Evolutionary conservation across 176 grass and related monocot genomes (phyloP).

Genomic region (Phragmites australis): DNA sequence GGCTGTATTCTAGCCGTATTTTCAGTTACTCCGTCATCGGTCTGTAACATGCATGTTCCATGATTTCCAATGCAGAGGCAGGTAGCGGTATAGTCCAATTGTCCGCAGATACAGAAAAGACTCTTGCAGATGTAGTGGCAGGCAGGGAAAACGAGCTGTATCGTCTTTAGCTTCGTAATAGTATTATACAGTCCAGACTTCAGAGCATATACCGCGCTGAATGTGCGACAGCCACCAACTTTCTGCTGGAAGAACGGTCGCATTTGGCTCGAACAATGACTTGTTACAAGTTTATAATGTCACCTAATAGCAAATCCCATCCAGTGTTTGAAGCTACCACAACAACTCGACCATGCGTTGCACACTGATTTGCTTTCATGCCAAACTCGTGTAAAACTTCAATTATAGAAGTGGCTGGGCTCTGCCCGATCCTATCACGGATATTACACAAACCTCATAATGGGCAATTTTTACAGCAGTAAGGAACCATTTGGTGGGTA

Average conservation of each 20-base stretch:
- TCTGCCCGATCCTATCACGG: neutral
- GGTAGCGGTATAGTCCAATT: neutral
- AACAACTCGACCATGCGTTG: neutral
- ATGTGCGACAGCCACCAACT: neutral
- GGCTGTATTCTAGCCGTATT: slow-evolving; percentile 3
- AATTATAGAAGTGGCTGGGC: neutral
- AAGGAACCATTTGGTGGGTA: neutral
- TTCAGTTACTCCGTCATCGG: slow-evolving; percentile 7
- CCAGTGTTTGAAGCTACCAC: neutral
- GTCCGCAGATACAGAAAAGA: neutral
- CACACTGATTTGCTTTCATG: neutral
- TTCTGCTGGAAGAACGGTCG: neutral
- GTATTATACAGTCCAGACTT: slow-evolving; percentile 34
- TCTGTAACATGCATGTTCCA: slow-evolving; percentile 22
- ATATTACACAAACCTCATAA: neutral
- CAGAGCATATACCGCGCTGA: neutral
- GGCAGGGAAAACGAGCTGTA: slow-evolving; percentile 3
- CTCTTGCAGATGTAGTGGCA: neutral
- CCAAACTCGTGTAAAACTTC: neutral
- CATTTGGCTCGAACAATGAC: neutral
- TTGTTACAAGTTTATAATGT: neutral
- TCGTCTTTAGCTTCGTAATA: neutral
- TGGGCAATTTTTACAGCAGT: neutral
- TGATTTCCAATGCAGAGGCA: neutral
- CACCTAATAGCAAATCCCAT: neutral